Evolutionary conservation across 345 rosid species (phyloP).

Genomic region (Cardamine resedifolia): DNA sequence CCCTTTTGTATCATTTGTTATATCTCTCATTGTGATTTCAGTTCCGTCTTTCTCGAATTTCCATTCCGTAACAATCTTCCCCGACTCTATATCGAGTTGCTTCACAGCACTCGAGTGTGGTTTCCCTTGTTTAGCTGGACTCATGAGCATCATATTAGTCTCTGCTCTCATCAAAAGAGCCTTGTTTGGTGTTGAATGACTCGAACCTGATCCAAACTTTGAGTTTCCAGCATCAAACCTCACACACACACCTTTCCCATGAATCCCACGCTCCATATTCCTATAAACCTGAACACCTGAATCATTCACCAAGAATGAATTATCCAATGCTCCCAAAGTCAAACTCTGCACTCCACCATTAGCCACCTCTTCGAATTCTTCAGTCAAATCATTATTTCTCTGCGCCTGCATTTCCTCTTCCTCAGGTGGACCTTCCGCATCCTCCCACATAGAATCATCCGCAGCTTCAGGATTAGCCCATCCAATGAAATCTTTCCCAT

Average conservation of each 20-base stretch:
- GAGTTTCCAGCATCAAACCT: constrained; percentile 51
- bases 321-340: constrained; percentile 84
- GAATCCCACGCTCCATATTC: constrained; percentile 71
- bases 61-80: constrained; percentile 90
- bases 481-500: constrained; percentile 85
- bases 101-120: constrained; percentile 67
- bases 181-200: constrained; percentile 65
- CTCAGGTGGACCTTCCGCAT: constrained; percentile 57
- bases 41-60: constrained; percentile 88
- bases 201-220: constrained; percentile 30
- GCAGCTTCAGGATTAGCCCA: constrained; percentile 91
- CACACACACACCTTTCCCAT: constrained; percentile 74
- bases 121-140: constrained; percentile 74
- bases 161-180: constrained; percentile 90
- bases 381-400: constrained; percentile 48
- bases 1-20: constrained; percentile 79
- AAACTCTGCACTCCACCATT: constrained; percentile 93
- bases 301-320: constrained; percentile 87
- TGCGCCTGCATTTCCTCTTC: constrained; percentile 37
- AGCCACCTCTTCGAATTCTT: constrained; percentile 88
- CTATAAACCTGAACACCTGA: constrained; percentile 82
- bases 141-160: constrained; percentile 96
- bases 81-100: constrained; percentile 85
- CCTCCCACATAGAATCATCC: constrained; percentile 95
- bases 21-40: constrained; percentile 83